Evolutionary conservation across 495 filamentous ascomycete genomes (phyloP).

Genomic region (Usnea hakonensis): DNA sequence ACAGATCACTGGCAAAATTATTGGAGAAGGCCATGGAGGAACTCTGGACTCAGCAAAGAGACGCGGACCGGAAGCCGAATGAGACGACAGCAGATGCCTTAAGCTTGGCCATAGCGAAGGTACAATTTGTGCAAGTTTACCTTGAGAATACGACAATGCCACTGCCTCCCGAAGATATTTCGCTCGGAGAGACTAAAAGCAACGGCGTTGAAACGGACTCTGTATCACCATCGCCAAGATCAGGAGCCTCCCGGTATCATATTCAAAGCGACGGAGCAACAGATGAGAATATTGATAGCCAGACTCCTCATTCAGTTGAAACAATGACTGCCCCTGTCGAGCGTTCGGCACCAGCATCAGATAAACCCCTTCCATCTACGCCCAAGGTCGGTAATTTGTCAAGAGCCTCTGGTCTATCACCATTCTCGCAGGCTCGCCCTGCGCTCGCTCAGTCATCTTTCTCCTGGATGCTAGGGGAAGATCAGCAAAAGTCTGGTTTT

Average conservation of each 20-base stretch:
- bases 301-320: neutral
- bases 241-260: neutral
- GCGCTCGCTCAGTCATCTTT: slow-evolving; percentile 78
- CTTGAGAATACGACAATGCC: slow-evolving; percentile 58
- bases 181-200: neutral
- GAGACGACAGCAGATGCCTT: slow-evolving; percentile 39
- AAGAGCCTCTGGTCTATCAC: slow-evolving; percentile 4
- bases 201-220: neutral
- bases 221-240: neutral
- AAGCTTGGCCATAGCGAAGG: slow-evolving; percentile 59
- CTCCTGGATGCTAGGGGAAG: slow-evolving; percentile 85
- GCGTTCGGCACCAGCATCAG: neutral
- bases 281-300: slow-evolving; percentile 22
- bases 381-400: slow-evolving; percentile 18
- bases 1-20: slow-evolving; percentile 62
- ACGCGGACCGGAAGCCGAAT: slow-evolving; percentile 35
- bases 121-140: slow-evolving; percentile 72
- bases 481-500: slow-evolving; percentile 42
- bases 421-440: slow-evolving; percentile 38
- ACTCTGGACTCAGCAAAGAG: slow-evolving; percentile 47
- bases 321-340: neutral
- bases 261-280: slow-evolving; percentile 22
- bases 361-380: slow-evolving; percentile 9
- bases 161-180: slow-evolving; percentile 36
- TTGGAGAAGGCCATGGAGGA: slow-evolving; percentile 63